Percentiles rank a stretch among this genome's conserved stretches.
phyloP scores from a whole-genome alignment of 345 rosid species.

The Euphorbia lathyris region DNA sequence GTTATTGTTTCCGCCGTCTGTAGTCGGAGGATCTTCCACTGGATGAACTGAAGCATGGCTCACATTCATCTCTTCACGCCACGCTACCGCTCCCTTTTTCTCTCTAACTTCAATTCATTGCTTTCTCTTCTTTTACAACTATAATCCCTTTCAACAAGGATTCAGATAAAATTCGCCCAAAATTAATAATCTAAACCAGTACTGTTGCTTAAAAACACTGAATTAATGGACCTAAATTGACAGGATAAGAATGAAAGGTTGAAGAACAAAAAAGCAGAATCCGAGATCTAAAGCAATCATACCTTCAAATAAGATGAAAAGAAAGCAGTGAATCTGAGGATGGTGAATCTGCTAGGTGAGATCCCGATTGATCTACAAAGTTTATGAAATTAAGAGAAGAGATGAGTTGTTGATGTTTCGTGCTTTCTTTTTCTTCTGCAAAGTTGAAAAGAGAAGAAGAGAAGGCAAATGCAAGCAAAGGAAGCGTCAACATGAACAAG shows the following conservation, averaged over 20 bases:
- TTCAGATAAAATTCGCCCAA: background rate
- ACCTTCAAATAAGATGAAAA: background rate
- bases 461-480: background rate
- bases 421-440: background rate
- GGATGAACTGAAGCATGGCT: slow-evolving; percentile 84
- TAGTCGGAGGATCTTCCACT: slow-evolving; percentile 58
- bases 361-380: slow-evolving; percentile 3
- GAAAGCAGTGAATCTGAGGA: background rate
- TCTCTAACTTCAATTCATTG: slow-evolving; percentile 35
- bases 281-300: slow-evolving; percentile 6
- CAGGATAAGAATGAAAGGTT: background rate
- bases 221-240: background rate
- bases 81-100: background rate
- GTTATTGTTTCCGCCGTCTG: slow-evolving; percentile 41
- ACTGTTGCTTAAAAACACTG: background rate
- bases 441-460: background rate
- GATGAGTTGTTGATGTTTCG: background rate
- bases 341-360: background rate
- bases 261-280: background rate
- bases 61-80: slow-evolving; percentile 63
- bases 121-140: background rate
- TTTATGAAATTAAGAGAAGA: background rate
- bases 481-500: background rate
- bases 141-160: background rate
- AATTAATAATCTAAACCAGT: background rate